Percentiles rank a stretch among this genome's conserved stretches.
Evolutionary conservation across 164 flowering plant species (phyloP).

Genomic region (Sedum album): DNA sequence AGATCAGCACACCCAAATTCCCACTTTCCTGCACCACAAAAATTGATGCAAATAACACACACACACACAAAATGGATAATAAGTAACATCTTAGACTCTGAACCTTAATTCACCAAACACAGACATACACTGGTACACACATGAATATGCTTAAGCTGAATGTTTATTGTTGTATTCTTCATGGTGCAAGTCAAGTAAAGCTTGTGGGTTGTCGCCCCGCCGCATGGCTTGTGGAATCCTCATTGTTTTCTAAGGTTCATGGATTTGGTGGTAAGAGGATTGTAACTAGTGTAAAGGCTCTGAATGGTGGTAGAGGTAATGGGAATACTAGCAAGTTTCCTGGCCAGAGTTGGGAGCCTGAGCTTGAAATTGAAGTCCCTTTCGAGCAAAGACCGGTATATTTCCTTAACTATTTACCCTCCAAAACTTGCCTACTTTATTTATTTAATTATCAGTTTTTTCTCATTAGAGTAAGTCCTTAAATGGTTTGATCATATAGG

Average conservation of each 20-base stretch:
- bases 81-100: neutral
- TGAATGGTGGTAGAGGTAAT: constrained; percentile 42
- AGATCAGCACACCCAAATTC: constrained; percentile 13
- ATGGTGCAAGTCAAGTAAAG: constrained; percentile 19
- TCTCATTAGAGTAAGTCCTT: too few species aligned
- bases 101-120: neutral
- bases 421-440: too few species aligned
- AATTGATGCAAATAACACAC: constrained; percentile 8
- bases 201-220: constrained; percentile 9
- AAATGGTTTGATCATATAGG: constrained; percentile 30
- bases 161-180: constrained; percentile 31
- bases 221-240: constrained; percentile 22
- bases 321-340: constrained; percentile 50
- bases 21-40: constrained; percentile 19
- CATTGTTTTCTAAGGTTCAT: constrained; percentile 5
- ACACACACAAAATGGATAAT: constrained; percentile 1
- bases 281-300: constrained; percentile 30
- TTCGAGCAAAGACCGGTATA: constrained; percentile 90
- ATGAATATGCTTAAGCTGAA: constrained; percentile 63
- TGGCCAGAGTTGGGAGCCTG: constrained; percentile 77
- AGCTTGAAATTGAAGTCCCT: constrained; percentile 86
- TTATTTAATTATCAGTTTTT: neutral
- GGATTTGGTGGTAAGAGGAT: constrained; percentile 6
- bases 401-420: neutral
- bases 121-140: too few species aligned